These are phyloP conservation scores for Collariella sp. DNA, from an alignment of 495 filamentous ascomycete species.

Conservation along the genomic window DNA sequence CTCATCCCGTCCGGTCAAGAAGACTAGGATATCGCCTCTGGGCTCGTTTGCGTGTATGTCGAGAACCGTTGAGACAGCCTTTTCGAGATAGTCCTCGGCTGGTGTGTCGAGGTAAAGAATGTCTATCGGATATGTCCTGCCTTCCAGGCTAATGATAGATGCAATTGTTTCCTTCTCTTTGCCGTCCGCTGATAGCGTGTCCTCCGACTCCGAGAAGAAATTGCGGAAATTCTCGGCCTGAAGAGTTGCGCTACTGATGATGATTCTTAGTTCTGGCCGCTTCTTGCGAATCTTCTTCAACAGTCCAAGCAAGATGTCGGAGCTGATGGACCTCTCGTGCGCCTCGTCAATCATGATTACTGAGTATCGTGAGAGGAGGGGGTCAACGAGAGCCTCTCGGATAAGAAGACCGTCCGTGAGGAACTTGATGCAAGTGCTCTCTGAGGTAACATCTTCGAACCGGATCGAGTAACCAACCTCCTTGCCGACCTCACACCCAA, in stretches of 20 bases:
- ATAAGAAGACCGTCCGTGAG: slow-evolving; percentile 92
- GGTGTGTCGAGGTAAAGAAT: slow-evolving; percentile 75
- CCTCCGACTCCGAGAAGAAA: slow-evolving; percentile 59
- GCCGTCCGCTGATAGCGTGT: slow-evolving; percentile 36
- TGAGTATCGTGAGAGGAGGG: slow-evolving; percentile 83
- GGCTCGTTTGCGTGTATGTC: slow-evolving; percentile 84
- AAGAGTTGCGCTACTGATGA: slow-evolving; percentile 89
- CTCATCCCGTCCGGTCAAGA: slow-evolving; percentile 88
- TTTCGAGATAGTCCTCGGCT: slow-evolving; percentile 80
- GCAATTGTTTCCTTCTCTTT: slow-evolving; percentile 41
- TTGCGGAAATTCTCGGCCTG: slow-evolving; percentile 81
- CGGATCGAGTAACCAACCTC: slow-evolving; percentile 95
- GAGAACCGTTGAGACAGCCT: slow-evolving; percentile 78
- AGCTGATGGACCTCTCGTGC: slow-evolving; percentile 90
- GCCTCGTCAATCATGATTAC: slow-evolving; percentile 99
- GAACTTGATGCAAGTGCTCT: slow-evolving; percentile 86
- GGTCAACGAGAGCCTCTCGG: slow-evolving; percentile 88
- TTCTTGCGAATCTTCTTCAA: slow-evolving; percentile 86
- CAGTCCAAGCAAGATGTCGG: slow-evolving; percentile 87
- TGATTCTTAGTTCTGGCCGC: slow-evolving; percentile 74
- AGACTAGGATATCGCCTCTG: slow-evolving; percentile 87
- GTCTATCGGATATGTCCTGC: slow-evolving; percentile 87
- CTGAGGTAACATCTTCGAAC: slow-evolving; percentile 93
- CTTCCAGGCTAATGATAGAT: slow-evolving; percentile 81
- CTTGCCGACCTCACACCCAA: slow-evolving; percentile 82